Evolutionary conservation across 768 basidiomycete species (phyloP).

Genomic region (Coprinopsis cinerea): DNA sequence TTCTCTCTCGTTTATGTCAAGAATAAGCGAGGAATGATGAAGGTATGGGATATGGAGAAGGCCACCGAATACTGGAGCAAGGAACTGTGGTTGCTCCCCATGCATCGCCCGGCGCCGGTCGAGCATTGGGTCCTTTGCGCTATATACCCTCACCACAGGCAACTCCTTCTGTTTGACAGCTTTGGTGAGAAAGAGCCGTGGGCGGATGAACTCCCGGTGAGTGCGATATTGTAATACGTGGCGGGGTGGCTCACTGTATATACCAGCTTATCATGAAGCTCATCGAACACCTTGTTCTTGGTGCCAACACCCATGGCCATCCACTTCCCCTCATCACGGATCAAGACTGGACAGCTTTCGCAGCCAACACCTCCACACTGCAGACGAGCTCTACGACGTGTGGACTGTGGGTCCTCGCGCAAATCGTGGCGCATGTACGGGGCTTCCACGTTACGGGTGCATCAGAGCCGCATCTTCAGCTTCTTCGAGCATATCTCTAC

Average conservation of each 20-base stretch:
- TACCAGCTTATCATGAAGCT: constrained; percentile 12
- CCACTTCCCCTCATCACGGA: constrained; percentile 3
- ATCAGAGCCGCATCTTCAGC: constrained; percentile 14
- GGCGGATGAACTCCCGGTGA: background rate
- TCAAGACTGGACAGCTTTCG: constrained; percentile 12
- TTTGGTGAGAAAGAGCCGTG: constrained; percentile 9
- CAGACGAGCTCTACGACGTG: constrained; percentile 13
- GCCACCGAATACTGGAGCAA: constrained; percentile 24
- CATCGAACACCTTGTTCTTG: constrained; percentile 5
- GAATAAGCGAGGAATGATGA: constrained; percentile 12
- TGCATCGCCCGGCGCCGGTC: constrained; percentile 19
- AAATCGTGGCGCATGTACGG: constrained; percentile 16
- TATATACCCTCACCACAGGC: constrained; percentile 7
- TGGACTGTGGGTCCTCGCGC: constrained; percentile 20
- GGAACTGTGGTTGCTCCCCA: constrained; percentile 30
- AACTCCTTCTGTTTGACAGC: constrained; percentile 28
- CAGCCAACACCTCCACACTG: background rate
- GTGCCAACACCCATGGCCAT: constrained; percentile 11
- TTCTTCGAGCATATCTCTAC: background rate
- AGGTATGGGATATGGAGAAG: constrained; percentile 17
- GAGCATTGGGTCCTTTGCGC: constrained; percentile 30
- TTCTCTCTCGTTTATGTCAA: constrained; percentile 16
- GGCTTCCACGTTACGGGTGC: constrained; percentile 15
- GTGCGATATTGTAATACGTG: background rate
- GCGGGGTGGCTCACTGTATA: background rate